These are phyloP conservation scores for Candolleomyces efflorescens DNA, from an alignment of 768 basidiomycete species.

Conservation along the genomic window DNA sequence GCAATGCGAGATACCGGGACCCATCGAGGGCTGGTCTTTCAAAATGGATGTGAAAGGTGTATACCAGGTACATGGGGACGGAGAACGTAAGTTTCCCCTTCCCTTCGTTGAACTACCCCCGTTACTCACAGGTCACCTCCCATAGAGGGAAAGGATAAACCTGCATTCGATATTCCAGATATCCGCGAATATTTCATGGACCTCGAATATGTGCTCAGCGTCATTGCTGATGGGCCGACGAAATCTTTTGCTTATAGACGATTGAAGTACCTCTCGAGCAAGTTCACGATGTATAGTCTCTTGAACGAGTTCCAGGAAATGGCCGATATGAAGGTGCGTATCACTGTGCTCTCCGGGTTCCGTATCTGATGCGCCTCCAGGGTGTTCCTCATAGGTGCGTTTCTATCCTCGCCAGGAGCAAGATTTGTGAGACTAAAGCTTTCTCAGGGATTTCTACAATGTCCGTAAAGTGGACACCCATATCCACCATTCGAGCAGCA, in stretches of 20 bases:
- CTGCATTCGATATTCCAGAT: conserved; percentile 73
- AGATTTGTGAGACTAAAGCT: neutral
- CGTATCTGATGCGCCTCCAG: conserved; percentile 27
- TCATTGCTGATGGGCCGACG: conserved; percentile 92
- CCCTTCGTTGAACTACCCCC: neutral
- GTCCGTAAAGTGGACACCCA: conserved; percentile 98
- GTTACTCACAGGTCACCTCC: neutral
- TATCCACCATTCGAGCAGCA: conserved; percentile 96
- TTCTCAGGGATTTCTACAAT: conserved; percentile 91
- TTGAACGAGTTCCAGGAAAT: conserved; percentile 93
- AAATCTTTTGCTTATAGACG: conserved; percentile 94
- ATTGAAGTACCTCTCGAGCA: conserved; percentile 86
- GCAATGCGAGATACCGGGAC: conserved; percentile 69
- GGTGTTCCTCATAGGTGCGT: conserved; percentile 77
- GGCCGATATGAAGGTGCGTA: conserved; percentile 89
- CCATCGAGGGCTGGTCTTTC: conserved; percentile 55
- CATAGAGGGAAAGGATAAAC: conserved; percentile 34
- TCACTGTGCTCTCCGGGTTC: neutral
- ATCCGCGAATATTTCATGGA: conserved; percentile 96
- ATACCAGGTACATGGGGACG: conserved; percentile 71
- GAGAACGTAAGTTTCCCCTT: conserved; percentile 24
- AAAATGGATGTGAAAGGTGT: conserved; percentile 86
- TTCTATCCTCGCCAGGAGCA: conserved; percentile 1
- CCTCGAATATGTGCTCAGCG: conserved; percentile 84
- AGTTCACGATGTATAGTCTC: conserved; percentile 90